Conservation (phyloP, 306 rosid species). For the Castanea sativa region DNA sequence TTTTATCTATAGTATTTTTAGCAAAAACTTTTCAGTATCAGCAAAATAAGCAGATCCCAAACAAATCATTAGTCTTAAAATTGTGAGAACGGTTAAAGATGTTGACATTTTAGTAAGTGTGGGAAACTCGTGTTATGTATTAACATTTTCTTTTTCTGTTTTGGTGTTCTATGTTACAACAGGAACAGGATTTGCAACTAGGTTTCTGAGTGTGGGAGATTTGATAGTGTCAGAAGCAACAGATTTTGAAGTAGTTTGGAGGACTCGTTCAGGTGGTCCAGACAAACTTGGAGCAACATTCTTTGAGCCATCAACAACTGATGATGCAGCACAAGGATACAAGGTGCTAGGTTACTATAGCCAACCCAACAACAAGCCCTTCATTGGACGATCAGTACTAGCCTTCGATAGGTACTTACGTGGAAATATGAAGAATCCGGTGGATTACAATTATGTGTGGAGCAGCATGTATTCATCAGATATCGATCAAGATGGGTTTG, state of each 20-base stretch:
- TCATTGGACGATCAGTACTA: constrained; percentile 30
- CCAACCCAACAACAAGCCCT: constrained; percentile 68
- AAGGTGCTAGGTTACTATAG: constrained; percentile 52
- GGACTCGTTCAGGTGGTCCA: constrained; percentile 51
- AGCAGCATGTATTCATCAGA: constrained; percentile 32
- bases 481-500: constrained; percentile 39
- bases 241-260: constrained; percentile 57
- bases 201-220: constrained; percentile 63
- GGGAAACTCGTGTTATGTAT: no score
- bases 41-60: no score
- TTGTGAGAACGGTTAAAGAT: no score
- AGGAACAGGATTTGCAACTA: constrained; percentile 58
- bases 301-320: constrained; percentile 51
- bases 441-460: constrained; percentile 67
- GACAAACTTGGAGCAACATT: constrained; percentile 49
- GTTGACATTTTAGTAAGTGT: no score
- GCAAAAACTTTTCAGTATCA: no score
- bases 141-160: background rate
- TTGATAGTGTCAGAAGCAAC: constrained; percentile 48
- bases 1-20: no score
- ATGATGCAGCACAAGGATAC: constrained; percentile 53
- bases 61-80: no score
- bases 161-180: background rate
- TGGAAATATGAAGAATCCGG: constrained; percentile 11
- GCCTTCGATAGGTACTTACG: no score